Evolutionary conservation across 1,139 yeast genomes (phyloP).

Genomic region (Eremothecium coryli): DNA sequence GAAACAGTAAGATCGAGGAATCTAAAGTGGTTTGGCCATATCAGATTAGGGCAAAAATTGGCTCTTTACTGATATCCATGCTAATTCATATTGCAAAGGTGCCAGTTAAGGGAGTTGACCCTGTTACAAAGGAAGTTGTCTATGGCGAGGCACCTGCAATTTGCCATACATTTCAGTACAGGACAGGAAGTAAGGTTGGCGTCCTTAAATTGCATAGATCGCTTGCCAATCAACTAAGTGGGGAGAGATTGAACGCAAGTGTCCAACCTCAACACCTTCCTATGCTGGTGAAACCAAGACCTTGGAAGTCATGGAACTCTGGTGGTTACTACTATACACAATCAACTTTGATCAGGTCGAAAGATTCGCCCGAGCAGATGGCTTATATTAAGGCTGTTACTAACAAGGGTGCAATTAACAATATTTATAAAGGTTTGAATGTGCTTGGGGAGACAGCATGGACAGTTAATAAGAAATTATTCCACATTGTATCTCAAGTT

Average conservation of each 20-base stretch:
- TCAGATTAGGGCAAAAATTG: constrained; percentile 66
- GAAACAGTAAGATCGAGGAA: constrained; percentile 31
- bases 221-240: constrained; percentile 56
- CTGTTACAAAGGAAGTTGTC: constrained; percentile 57
- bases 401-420: constrained; percentile 52
- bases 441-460: constrained; percentile 85
- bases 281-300: constrained; percentile 82
- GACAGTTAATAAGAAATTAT: constrained; percentile 74
- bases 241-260: constrained; percentile 54
- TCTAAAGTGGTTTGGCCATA: constrained; percentile 50
- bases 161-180: constrained; percentile 76
- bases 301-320: constrained; percentile 71
- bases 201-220: constrained; percentile 67
- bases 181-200: constrained; percentile 72
- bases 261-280: constrained; percentile 88
- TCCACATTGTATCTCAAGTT: constrained; percentile 58
- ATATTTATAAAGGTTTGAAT: constrained; percentile 73
- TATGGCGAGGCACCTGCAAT: constrained; percentile 82
- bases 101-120: constrained; percentile 68
- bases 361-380: constrained; percentile 79
- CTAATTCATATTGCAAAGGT: constrained; percentile 77
- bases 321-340: constrained; percentile 77
- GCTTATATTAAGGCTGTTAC: constrained; percentile 86
- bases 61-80: constrained; percentile 68
- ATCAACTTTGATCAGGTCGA: constrained; percentile 59